Evolutionary conservation across 2,329 filamentous ascomycete species (phyloP).

Genomic region (Aspergillus aculeatus): DNA sequence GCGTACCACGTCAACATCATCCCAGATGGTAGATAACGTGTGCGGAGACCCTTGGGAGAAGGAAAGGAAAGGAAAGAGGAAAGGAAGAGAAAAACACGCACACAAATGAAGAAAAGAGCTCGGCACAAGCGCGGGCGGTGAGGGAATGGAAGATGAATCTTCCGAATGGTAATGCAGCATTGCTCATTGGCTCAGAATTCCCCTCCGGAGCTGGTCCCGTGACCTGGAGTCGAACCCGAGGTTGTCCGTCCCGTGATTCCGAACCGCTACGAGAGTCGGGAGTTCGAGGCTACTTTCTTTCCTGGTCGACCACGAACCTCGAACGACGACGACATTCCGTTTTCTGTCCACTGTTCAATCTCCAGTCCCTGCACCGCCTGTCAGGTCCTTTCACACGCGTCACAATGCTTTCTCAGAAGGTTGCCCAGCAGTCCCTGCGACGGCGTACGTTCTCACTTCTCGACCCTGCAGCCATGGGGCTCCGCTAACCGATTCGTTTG

Average conservation of each 20-base stretch:
- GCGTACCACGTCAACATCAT: slow-evolving; percentile 42
- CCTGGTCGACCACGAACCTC: slow-evolving; percentile 20
- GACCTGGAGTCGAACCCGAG: slow-evolving; percentile 38
- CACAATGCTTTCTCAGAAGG: slow-evolving; percentile 50
- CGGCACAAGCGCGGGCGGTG: slow-evolving; percentile 3
- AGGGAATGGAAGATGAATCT: slow-evolving; percentile 35
- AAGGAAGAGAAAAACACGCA: slow-evolving; percentile 22
- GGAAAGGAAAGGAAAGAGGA: slow-evolving; percentile 11
- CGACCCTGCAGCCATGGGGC: slow-evolving; percentile 14
- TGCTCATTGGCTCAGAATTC: slow-evolving; percentile 34
- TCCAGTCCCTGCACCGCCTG: slow-evolving; percentile 10
- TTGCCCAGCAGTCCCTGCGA: slow-evolving; percentile 49
- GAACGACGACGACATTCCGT: slow-evolving; percentile 20
- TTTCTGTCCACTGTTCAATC: slow-evolving; percentile 5
- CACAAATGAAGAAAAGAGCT: slow-evolving; percentile 7
- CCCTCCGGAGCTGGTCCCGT: slow-evolving; percentile 29
- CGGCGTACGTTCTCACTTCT: slow-evolving; percentile 42
- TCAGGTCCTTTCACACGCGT: slow-evolving; percentile 5
- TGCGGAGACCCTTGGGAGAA: slow-evolving; percentile 40
- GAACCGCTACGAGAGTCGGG: slow-evolving; percentile 32
- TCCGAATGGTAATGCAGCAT: slow-evolving; percentile 36
- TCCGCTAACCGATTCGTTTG: slow-evolving; percentile 21
- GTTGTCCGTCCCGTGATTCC: slow-evolving; percentile 41
- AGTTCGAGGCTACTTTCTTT: slow-evolving; percentile 21
- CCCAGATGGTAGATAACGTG: slow-evolving; percentile 38